Evolutionary conservation across 2,329 filamentous ascomycete species (phyloP), one percentile per base, ranked within the genome.

Genomic region (Aureobasidium sp.): DNA sequence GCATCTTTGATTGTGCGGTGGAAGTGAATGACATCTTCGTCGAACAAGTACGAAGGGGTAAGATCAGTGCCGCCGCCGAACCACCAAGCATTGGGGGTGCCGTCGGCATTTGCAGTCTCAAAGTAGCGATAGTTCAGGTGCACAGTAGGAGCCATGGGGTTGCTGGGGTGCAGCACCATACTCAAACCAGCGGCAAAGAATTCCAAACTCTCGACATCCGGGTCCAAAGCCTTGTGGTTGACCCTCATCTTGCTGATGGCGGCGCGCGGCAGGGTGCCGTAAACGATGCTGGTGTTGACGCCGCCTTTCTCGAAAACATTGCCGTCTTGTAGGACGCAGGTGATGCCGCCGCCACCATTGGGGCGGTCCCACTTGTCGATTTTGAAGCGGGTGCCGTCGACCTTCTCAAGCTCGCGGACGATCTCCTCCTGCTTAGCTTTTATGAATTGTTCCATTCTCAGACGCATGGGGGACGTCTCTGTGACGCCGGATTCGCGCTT

Each of bases 71-170:
- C 94, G 55, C 94, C 94, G 66, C 94, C 94, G 70, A 96, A 99
- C 94, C 94, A 99, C 93, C 94, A 99, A 8, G 91, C 88, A 66
- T 93, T 91, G 58, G 81, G 87, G 66, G 81, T 88, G 47, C 89
- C 91, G 68, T 93, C 88, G 9, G 88, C 84, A 69, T 93, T 89
- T 64, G 90, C 89, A 1, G 94, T 99, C 79, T 99, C 94, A 72
- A 99, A 99, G 77, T 99, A 99, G 62, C 94, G 86, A 80, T 97
- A 97, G 80, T 99, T 99, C 68, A 99, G 82, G 75, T 99, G 94
- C 21, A 99, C 94, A 0, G 94, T 99, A 0, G 94, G 94, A 8
- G 93, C 93, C 88, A 96, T 96, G 51, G 94, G 94, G 76, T 99
- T 99, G 69, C 85, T 82, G 2, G 94, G 94, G 74, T 99, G 94